Evolutionary conservation across 1,284 basidiomycete species (phyloP).

Genomic region (Cryptococcus floricola): DNA sequence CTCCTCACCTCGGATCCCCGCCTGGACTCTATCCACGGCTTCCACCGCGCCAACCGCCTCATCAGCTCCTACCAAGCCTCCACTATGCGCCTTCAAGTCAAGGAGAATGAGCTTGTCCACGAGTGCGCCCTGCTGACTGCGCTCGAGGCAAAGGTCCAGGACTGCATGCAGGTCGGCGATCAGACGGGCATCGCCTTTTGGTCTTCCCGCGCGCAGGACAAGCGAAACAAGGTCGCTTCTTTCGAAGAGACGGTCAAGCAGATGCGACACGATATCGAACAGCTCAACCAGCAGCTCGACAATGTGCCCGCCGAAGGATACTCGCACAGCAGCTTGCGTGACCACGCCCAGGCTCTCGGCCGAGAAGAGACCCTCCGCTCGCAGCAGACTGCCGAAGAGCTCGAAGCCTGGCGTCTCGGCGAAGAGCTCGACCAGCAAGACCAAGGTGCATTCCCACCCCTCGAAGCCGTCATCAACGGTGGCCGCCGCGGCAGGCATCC

Average conservation of each 20-base stretch:
- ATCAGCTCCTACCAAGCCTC: constrained; percentile 25
- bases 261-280: constrained; percentile 19
- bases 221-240: constrained; percentile 25
- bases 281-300: constrained; percentile 30
- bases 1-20: constrained; percentile 44
- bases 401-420: constrained; percentile 35
- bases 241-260: constrained; percentile 23
- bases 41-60: constrained; percentile 36
- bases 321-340: constrained; percentile 16
- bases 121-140: constrained; percentile 31
- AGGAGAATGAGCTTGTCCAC: constrained; percentile 33
- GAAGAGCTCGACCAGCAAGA: constrained; percentile 17
- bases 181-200: constrained; percentile 34
- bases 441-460: constrained; percentile 33
- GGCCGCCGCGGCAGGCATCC: not conserved
- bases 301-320: constrained; percentile 10
- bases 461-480: constrained; percentile 28
- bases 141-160: constrained; percentile 34
- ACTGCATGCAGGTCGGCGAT: constrained; percentile 26
- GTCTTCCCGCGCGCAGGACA: constrained; percentile 36
- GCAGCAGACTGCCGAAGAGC: constrained; percentile 34
- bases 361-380: constrained; percentile 20
- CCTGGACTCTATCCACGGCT: constrained; percentile 38
- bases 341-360: constrained; percentile 27
- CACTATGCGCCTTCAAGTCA: constrained; percentile 19